Evolutionary conservation across 768 basidiomycete genomes (phyloP).

Genomic region (Hygrophoropsis aurantiaca): DNA sequence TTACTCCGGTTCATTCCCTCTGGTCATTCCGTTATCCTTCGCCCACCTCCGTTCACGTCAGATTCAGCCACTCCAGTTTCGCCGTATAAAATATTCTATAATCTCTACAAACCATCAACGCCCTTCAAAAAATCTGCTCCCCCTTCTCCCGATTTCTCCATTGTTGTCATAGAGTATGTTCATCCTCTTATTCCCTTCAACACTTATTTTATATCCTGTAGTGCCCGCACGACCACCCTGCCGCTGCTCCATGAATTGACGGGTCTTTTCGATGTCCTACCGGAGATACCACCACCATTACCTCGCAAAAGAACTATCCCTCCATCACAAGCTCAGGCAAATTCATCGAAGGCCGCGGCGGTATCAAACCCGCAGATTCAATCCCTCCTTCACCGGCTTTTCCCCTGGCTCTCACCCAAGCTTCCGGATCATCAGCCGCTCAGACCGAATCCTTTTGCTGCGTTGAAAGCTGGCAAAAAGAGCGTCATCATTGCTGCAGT

Average conservation of each 20-base stretch:
- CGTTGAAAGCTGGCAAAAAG: conserved; percentile 82
- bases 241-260: conserved; percentile 80
- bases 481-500: conserved; percentile 84
- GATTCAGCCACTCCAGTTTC: conserved; percentile 27
- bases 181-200: background rate
- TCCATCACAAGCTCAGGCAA: conserved; percentile 7
- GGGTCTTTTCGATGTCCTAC: conserved; percentile 67
- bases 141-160: conserved; percentile 78
- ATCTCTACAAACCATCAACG: conserved; percentile 89
- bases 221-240: conserved; percentile 80
- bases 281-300: conserved; percentile 58
- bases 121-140: conserved; percentile 78
- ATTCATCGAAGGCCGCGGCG: conserved; percentile 1
- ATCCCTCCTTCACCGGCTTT: conserved; percentile 10
- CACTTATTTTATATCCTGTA: conserved; percentile 29
- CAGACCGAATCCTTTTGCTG: conserved; percentile 71
- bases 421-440: conserved; percentile 30
- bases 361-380: background rate
- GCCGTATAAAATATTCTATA: conserved; percentile 83
- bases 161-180: conserved; percentile 83
- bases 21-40: conserved; percentile 51
- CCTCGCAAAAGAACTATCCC: conserved; percentile 42
- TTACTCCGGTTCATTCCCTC: conserved; percentile 72
- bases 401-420: conserved; percentile 23
- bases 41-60: background rate